Evolutionary conservation across 768 basidiomycete species (phyloP).

Genomic region (Dendrothele bispora): DNA sequence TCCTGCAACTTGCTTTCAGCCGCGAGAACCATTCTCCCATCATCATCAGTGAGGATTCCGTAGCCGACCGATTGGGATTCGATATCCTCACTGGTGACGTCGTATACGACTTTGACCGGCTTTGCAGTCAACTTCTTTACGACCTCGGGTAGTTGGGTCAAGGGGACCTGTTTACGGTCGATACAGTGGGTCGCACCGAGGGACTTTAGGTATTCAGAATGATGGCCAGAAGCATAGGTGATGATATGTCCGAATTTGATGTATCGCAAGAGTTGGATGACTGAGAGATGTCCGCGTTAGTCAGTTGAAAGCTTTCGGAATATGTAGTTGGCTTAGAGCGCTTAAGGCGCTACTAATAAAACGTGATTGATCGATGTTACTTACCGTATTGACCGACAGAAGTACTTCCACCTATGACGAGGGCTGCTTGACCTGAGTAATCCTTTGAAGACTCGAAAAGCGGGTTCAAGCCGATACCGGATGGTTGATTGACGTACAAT

Average conservation of each 20-base stretch:
- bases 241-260: slow-evolving; percentile 26
- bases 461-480: slow-evolving; percentile 41
- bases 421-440: slow-evolving; percentile 42
- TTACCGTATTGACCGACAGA: slow-evolving; percentile 53
- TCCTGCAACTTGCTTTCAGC: not conserved
- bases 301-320: no score
- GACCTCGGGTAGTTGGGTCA: not conserved
- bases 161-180: slow-evolving; percentile 18
- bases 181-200: slow-evolving; percentile 42
- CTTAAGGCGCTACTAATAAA: no score
- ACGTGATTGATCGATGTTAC: no score
- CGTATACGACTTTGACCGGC: slow-evolving; percentile 4
- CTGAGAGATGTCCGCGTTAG: not conserved
- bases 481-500: slow-evolving; percentile 37
- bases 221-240: slow-evolving; percentile 31
- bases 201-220: slow-evolving; percentile 29
- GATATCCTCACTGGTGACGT: not conserved
- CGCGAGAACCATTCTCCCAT: slow-evolving; percentile 2
- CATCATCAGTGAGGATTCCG: not conserved
- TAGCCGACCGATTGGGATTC: not conserved
- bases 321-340: no score
- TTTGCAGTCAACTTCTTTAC: not conserved
- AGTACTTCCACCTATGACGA: slow-evolving; percentile 48
- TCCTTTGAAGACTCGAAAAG: slow-evolving; percentile 38
- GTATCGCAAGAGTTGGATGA: slow-evolving; percentile 4